These are phyloP conservation scores for Calonectria pseudoreteaudii DNA, from an alignment of 2,329 filamentous ascomycete genomes.

Conservation along the genomic window DNA sequence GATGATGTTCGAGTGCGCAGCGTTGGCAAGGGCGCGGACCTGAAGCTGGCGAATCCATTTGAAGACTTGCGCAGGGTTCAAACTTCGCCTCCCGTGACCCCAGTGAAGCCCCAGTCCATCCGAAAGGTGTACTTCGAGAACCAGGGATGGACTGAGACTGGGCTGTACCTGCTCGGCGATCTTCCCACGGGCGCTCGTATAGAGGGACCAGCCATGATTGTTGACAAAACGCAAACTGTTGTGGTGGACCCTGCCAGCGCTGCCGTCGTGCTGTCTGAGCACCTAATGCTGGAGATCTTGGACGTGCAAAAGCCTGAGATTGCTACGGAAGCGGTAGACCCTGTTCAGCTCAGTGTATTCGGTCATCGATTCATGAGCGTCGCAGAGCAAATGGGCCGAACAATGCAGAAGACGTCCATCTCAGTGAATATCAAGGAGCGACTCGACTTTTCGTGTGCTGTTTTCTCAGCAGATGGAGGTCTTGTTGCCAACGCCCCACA, in stretches of 20 bases:
- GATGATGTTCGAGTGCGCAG: slow-evolving; percentile 14
- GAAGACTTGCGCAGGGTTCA: slow-evolving; percentile 7
- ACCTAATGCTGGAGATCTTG: slow-evolving; percentile 49
- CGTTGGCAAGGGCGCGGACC: slow-evolving; percentile 5
- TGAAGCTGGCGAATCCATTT: slow-evolving; percentile 12
- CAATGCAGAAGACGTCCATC: slow-evolving; percentile 81
- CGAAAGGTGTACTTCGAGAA: slow-evolving; percentile 13
- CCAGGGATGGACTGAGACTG: slow-evolving; percentile 37
- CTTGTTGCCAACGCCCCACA: slow-evolving; percentile 37
- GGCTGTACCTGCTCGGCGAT: slow-evolving; percentile 37
- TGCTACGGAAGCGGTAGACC: slow-evolving; percentile 61
- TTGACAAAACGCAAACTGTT: slow-evolving; percentile 79
- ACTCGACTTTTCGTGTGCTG: slow-evolving; percentile 83
- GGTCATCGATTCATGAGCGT: slow-evolving; percentile 87
- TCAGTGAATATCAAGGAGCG: slow-evolving; percentile 85
- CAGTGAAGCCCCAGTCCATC: background rate
- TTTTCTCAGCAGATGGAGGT: slow-evolving; percentile 72
- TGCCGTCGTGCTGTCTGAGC: slow-evolving; percentile 48
- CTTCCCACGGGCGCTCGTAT: slow-evolving; percentile 28
- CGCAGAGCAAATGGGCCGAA: slow-evolving; percentile 85
- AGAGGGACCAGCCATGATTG: slow-evolving; percentile 62
- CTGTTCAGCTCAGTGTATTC: slow-evolving; percentile 81
- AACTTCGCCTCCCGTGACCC: background rate
- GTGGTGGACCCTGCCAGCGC: slow-evolving; percentile 66
- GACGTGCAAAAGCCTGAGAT: slow-evolving; percentile 18